Percentiles rank a stretch among this genome's conserved stretches.
Evolutionary conservation across 495 filamentous ascomycete genomes (phyloP).

Genomic region (Penicillium waksmanii): DNA sequence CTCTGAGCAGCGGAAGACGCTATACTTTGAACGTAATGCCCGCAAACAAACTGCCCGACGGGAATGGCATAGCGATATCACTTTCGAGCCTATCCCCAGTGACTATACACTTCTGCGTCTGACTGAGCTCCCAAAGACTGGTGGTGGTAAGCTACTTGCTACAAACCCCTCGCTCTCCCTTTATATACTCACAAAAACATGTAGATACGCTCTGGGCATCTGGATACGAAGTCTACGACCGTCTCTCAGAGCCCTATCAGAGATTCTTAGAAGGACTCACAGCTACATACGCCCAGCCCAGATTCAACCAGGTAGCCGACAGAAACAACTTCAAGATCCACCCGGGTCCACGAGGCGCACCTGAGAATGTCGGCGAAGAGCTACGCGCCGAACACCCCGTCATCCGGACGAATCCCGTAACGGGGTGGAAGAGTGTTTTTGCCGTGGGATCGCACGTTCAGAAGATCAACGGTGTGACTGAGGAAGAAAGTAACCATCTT

Average conservation of each 20-base stretch:
- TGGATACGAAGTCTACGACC: slow-evolving; percentile 79
- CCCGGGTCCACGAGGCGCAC: slow-evolving; percentile 60
- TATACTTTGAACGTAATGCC: slow-evolving; percentile 47
- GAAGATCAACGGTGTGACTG: slow-evolving; percentile 65
- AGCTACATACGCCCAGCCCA: slow-evolving; percentile 64
- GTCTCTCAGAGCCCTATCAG: slow-evolving; percentile 65
- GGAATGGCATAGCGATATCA: slow-evolving; percentile 72
- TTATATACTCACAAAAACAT: slow-evolving; percentile 12
- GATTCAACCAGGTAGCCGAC: slow-evolving; percentile 60
- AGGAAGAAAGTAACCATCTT: slow-evolving; percentile 65
- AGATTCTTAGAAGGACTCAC: slow-evolving; percentile 71
- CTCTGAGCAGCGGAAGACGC: slow-evolving; percentile 57
- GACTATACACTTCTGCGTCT: slow-evolving; percentile 71
- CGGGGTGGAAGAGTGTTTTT: slow-evolving; percentile 79
- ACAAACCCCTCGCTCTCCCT: not conserved
- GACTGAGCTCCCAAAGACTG: slow-evolving; percentile 66
- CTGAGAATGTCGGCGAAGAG: slow-evolving; percentile 67
- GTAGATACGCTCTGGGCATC: slow-evolving; percentile 75
- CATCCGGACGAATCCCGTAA: slow-evolving; percentile 81
- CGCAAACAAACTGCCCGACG: slow-evolving; percentile 30
- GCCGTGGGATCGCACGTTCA: slow-evolving; percentile 63
- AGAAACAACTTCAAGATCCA: slow-evolving; percentile 60
- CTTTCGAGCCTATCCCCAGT: slow-evolving; percentile 69
- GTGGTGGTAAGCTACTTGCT: slow-evolving; percentile 58
- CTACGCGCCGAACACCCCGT: slow-evolving; percentile 71